Base-by-base conservation (phyloP, 768 basidiomycete genomes). In the Tylopilus rubrobrunneus region DNA sequence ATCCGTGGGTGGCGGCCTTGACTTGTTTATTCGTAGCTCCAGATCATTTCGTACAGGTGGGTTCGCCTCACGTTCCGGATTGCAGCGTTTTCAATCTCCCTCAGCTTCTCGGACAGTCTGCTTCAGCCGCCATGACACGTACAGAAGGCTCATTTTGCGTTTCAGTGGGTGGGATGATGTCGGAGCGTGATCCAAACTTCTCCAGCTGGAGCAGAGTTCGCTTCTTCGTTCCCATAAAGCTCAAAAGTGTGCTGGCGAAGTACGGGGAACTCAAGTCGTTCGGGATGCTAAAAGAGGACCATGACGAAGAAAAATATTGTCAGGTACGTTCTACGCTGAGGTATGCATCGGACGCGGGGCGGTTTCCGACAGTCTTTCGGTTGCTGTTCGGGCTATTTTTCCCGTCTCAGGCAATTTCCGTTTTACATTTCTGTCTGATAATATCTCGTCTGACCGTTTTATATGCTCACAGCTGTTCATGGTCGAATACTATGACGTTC, bases 401-500 rank as follows among this genome's bases (percentile, higher is more conserved):
- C 55, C 21, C 14, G 29, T 27, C 49, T 33, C 36, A 52, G n/a
- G 19, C 47, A 33, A 42, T 47, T 34, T 54, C 42, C 28, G 19
- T 48, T 42, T 45, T 34, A 25, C 52, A 48, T 52, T 14, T 48
- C 29, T 45, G 5, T 50, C 28, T 27, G 25, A 25, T 50, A 44
- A 29, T 33, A 45, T 49, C 36, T 17, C 9, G 17, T 56, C 63
- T 68, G 27, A 70, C 62, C 12, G 19, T 12, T 42, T 59, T 52
- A 27, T 52, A 42, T 54, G 10, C 47, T 48, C 27, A 34, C 55
- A 76, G 67, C 67, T 76, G 28, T 89, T 83, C 67, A 71, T 69
- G 39, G 79, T 84, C 48, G 87, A 89, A 57, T 92, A 80, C 64
- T 86, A 77, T 62, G 87, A 91, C 62, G 74, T 81, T 27, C 76